These are phyloP conservation scores for Aspergillus proliferans DNA, from an alignment of 2,329 filamentous ascomycete species.

Conservation along the genomic window DNA sequence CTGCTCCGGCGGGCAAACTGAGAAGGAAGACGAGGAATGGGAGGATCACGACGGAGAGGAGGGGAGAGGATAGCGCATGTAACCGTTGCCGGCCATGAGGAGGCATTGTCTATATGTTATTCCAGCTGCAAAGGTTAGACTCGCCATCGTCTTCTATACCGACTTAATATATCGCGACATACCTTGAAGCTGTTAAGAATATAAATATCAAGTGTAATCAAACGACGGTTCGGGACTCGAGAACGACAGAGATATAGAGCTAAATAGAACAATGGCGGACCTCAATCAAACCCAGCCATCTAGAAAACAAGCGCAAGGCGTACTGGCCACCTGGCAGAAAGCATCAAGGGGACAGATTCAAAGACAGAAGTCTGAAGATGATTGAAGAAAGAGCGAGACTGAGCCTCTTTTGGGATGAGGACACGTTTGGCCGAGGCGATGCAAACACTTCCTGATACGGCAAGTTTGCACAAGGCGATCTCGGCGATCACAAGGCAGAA, in stretches of 20 bases:
- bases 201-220: not conserved
- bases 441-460: constrained; percentile 9
- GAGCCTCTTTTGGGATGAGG: constrained; percentile 11
- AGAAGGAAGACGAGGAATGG: constrained; percentile 48
- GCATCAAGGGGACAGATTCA: constrained; percentile 1
- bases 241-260: constrained; percentile 3
- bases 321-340: constrained; percentile 31
- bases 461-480: constrained; percentile 11
- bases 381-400: constrained; percentile 7
- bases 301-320: constrained; percentile 17
- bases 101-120: constrained; percentile 27
- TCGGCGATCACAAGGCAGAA: not conserved
- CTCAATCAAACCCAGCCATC: constrained; percentile 19
- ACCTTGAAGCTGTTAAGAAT: constrained; percentile 1
- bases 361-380: constrained; percentile 4
- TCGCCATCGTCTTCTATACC: constrained; percentile 1
- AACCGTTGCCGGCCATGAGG: constrained; percentile 21
- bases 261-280: not conserved
- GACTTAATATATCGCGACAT: not conserved
- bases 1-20: constrained; percentile 50
- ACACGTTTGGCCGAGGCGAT: constrained; percentile 16
- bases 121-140: constrained; percentile 11
- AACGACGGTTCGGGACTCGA: constrained; percentile 8
- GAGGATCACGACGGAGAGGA: constrained; percentile 43
- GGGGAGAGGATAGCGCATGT: constrained; percentile 19